Evolutionary conservation across 495 filamentous ascomycete genomes (phyloP).

Genomic region (Neurospora sp.): DNA sequence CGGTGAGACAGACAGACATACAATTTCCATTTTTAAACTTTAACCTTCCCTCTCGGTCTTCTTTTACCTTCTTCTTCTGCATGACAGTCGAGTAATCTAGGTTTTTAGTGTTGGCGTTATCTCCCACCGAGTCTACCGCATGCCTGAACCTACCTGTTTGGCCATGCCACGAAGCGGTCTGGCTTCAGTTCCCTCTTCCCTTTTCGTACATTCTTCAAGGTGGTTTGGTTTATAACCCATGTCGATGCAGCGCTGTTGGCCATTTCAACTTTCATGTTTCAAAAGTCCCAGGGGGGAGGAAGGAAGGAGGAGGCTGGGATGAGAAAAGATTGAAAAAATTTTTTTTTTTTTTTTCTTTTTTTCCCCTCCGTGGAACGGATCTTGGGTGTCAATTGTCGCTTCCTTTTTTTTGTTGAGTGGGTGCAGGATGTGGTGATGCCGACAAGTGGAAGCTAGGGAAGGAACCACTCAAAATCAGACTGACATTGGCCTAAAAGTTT

Average conservation of each 20-base stretch:
- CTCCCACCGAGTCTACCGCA: not conserved
- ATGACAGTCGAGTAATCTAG: not conserved
- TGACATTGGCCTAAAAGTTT: not conserved
- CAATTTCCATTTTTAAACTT: not conserved
- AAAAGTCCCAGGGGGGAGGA: not conserved
- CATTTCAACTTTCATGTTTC: not conserved
- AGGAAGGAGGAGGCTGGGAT: not conserved
- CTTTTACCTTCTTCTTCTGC: not conserved
- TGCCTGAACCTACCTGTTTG: not conserved
- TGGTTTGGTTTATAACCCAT: not conserved
- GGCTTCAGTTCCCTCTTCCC: not conserved
- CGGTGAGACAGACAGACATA: not conserved
- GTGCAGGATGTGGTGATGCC: not conserved
- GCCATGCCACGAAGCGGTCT: not conserved
- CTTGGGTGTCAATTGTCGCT: not conserved
- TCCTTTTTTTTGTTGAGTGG: not conserved
- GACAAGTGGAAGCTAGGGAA: not conserved
- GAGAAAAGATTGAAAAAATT: not conserved
- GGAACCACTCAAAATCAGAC: not conserved
- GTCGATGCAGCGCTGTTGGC: not conserved
- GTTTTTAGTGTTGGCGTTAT: not conserved
- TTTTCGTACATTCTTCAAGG: not conserved
- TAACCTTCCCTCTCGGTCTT: not conserved
- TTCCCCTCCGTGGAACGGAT: not conserved
- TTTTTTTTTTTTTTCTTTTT: not conserved